Conservation (phyloP, 2,329 filamentous ascomycete species). For the Orbilia ellipsospora region DNA sequence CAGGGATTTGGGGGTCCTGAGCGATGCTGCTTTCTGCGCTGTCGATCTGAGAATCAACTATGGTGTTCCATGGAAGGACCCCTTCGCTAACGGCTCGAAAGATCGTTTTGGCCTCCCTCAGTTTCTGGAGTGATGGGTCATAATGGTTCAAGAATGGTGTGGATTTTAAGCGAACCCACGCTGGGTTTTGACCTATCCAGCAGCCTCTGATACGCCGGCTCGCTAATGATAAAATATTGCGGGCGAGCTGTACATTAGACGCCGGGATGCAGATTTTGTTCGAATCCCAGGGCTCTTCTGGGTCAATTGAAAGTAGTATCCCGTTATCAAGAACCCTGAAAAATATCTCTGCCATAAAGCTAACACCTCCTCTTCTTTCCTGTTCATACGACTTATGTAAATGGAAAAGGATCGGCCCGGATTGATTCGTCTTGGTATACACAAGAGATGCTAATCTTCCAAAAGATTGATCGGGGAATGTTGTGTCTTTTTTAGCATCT, state of each 20-base stretch:
- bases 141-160: background rate
- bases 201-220: constrained; percentile 1
- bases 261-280: background rate
- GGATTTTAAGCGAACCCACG: constrained; percentile 32
- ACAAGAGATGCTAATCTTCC: constrained; percentile 28
- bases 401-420: constrained; percentile 36
- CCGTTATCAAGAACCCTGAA: constrained; percentile 32
- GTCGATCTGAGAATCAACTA: background rate
- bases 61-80: constrained; percentile 29
- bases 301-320: constrained; percentile 12
- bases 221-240: background rate
- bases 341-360: constrained; percentile 8
- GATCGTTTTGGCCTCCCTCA: constrained; percentile 16
- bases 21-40: background rate
- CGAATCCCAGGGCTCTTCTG: background rate
- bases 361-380: background rate
- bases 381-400: background rate
- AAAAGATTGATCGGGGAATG: constrained; percentile 4
- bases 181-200: background rate
- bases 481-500: background rate
- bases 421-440: constrained; percentile 13
- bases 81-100: constrained; percentile 26
- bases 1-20: no score
- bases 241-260: constrained; percentile 10
- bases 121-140: constrained; percentile 7